Conservation (phyloP, 805 yeast species). For the Ogataea minuta region DNA sequence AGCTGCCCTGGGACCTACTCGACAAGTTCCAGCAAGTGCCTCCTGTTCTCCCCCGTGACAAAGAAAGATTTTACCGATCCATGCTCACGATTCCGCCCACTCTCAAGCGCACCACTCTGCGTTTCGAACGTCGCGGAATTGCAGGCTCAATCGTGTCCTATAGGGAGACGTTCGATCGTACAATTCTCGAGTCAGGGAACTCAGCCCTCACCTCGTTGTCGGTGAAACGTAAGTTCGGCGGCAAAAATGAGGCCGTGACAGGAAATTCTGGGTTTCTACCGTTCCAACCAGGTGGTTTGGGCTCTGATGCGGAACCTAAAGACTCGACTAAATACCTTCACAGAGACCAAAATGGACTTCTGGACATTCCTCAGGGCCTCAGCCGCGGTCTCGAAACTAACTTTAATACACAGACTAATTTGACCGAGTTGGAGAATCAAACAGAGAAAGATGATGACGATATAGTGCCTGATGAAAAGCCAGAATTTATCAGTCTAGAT, state of each 20-base stretch:
- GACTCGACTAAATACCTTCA: constrained; percentile 48
- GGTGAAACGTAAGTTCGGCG: constrained; percentile 62
- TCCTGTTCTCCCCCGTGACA: constrained; percentile 25
- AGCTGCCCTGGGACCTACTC: constrained; percentile 67
- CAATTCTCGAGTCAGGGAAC: constrained; percentile 41
- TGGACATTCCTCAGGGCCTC: constrained; percentile 81
- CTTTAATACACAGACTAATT: constrained; percentile 3
- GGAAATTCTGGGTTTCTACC: constrained; percentile 81
- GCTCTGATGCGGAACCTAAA: constrained; percentile 10
- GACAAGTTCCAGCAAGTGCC: constrained; percentile 65
- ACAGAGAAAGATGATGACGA: constrained; percentile 11
- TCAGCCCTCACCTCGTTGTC: constrained; percentile 72
- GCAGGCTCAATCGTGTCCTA: constrained; percentile 24
- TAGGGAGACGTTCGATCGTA: constrained; percentile 37
- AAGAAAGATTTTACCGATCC: constrained; percentile 39
- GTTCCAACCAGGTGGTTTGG: constrained; percentile 86
- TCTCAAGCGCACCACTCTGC: constrained; percentile 59
- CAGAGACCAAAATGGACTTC: constrained; percentile 70
- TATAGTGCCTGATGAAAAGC: constrained; percentile 12
- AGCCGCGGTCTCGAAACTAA: constrained; percentile 58
- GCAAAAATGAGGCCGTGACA: constrained; percentile 56
- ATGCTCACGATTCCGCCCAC: constrained; percentile 59
- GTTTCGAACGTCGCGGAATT: constrained; percentile 74
- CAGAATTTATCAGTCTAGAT: constrained; percentile 4
- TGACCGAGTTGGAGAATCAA: constrained; percentile 6